These are phyloP conservation scores for Penicillium samsonianum DNA, from an alignment of 495 filamentous ascomycete species.

Conservation along the genomic window DNA sequence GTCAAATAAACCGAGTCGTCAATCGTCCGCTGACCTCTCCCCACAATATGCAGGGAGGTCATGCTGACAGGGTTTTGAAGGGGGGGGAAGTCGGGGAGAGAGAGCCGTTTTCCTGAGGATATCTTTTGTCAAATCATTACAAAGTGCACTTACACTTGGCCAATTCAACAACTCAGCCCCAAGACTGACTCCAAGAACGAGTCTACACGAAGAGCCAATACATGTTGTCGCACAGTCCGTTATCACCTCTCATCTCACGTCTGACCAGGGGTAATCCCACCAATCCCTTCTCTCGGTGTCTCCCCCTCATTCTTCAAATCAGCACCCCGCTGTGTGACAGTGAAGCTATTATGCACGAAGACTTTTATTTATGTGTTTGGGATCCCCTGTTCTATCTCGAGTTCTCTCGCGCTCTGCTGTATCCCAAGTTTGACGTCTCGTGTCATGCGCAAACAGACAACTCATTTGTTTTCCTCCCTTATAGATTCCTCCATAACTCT, in stretches of 20 bases:
- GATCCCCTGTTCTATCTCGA: neutral
- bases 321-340: slow-evolving; percentile 1
- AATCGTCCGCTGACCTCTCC: slow-evolving; percentile 8
- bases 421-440: neutral
- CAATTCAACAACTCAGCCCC: neutral
- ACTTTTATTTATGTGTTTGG: neutral
- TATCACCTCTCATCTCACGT: slow-evolving; percentile 14
- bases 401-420: neutral
- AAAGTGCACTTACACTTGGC: neutral
- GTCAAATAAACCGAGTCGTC: slow-evolving; percentile 19
- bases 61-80: neutral
- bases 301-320: slow-evolving; percentile 7
- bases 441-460: slow-evolving; percentile 4
- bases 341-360: neutral
- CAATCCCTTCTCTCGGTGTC: slow-evolving; percentile 19
- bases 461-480: neutral
- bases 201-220: neutral
- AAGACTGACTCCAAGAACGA: neutral
- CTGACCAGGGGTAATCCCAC: slow-evolving; percentile 22
- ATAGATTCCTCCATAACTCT: neutral
- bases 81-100: neutral
- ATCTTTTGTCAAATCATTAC: neutral
- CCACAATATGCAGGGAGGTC: slow-evolving; percentile 13
- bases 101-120: neutral
- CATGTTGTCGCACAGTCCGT: neutral